These are phyloP conservation scores for Starmerella scarabaei DNA, from an alignment of 805 yeast genomes.

Conservation along the genomic window DNA sequence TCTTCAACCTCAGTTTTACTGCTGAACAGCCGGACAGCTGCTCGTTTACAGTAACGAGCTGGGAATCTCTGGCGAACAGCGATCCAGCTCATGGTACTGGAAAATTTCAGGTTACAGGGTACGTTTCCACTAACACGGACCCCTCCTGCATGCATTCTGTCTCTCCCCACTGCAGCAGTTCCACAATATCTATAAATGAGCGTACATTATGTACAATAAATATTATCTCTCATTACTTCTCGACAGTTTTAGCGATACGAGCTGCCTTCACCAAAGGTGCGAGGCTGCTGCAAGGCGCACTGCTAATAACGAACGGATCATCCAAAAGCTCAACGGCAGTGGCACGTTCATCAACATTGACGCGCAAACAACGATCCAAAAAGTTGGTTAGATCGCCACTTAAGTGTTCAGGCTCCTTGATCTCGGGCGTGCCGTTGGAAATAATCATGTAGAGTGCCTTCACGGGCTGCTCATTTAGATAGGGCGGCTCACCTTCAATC, in stretches of 20 bases:
- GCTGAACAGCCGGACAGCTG: not conserved
- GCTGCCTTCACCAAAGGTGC: conserved; percentile 29
- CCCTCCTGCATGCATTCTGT: too few species aligned
- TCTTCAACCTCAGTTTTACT: not conserved
- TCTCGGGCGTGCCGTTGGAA: conserved; percentile 88
- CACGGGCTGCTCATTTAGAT: conserved; percentile 87
- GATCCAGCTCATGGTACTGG: not conserved
- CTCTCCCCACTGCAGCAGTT: too few species aligned
- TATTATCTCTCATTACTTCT: conserved; percentile 10
- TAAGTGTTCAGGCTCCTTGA: conserved; percentile 76
- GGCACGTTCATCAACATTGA: conserved; percentile 68
- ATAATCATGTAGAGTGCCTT: conserved; percentile 89
- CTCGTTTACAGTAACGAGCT: not conserved
- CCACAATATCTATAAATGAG: too few species aligned
- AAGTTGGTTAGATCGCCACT: conserved; percentile 55
- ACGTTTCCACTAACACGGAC: not conserved
- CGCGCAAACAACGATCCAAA: conserved; percentile 66
- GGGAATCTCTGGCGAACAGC: not conserved
- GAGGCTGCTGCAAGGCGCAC: conserved; percentile 24
- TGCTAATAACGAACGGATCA: conserved; percentile 40
- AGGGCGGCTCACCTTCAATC: conserved; percentile 99
- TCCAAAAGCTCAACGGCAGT: conserved; percentile 59
- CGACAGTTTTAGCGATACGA: conserved; percentile 21
- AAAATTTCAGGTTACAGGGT: not conserved
- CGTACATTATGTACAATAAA: too few species aligned